phyloP scores from a whole-genome alignment of 179 eudicot species.

The Patellifolia procumbens region DNA sequence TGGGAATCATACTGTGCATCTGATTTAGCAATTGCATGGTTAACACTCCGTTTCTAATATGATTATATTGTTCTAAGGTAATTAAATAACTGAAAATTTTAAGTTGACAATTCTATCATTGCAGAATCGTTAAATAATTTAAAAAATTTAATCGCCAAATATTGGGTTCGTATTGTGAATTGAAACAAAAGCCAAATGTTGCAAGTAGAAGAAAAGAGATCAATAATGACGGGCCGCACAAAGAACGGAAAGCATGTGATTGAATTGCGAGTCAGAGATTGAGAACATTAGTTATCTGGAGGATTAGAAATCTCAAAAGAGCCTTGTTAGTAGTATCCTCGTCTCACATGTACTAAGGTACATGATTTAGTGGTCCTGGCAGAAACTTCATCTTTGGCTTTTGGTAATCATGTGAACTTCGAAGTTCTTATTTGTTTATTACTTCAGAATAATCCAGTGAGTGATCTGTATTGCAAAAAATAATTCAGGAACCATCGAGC shows the following conservation, averaged over 20 bases:
- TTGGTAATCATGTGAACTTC: not conserved
- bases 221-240: too few species aligned
- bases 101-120: not conserved
- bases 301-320: not conserved
- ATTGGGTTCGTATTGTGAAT: not conserved
- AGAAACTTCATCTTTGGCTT: not conserved
- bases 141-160: not conserved
- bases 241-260: not conserved
- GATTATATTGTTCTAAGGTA: not conserved
- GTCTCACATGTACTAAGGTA: not conserved
- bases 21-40: not conserved
- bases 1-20: not conserved
- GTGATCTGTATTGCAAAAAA: slow-evolving; percentile 21
- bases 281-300: not conserved
- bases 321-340: not conserved
- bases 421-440: not conserved
- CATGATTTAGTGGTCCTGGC: not conserved
- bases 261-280: not conserved
- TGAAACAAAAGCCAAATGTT: not conserved
- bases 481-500: slow-evolving; percentile 56
- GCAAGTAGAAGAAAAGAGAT: not conserved
- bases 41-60: not conserved
- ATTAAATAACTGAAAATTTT: not conserved
- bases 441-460: not conserved
- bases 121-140: not conserved